A percentile compares a stretch with the other conserved stretches of the same genome.
Evolutionary conservation across 202 grass and related monocot genomes (phyloP).

Genomic region (Schoenoplectus tabernaemontani): DNA sequence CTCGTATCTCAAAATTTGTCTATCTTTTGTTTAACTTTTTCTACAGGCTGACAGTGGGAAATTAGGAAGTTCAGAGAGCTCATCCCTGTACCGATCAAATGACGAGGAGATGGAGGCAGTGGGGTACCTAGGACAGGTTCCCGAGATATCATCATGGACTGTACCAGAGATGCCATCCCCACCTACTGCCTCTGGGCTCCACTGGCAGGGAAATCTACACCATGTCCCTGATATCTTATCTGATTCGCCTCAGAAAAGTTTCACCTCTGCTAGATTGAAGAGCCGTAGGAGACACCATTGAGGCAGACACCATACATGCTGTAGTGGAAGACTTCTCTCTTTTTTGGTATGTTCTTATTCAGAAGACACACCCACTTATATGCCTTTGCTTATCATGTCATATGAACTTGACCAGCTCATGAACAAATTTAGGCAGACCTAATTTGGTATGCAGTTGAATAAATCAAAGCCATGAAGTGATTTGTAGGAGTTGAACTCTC

Average conservation of each 20-base stretch:
- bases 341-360: constrained; percentile 1
- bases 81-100: constrained; percentile 40
- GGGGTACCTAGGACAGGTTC: constrained; percentile 56
- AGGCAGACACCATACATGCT: background rate
- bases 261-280: constrained; percentile 14
- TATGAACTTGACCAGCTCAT: background rate
- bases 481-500: background rate
- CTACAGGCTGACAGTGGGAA: constrained; percentile 63
- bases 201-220: constrained; percentile 55
- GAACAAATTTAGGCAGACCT: background rate
- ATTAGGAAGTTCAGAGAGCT: constrained; percentile 57
- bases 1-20: background rate
- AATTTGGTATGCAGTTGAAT: background rate
- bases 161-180: constrained; percentile 76
- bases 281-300: constrained; percentile 13
- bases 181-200: constrained; percentile 72
- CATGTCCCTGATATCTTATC: constrained; percentile 12
- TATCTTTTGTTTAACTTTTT: constrained; percentile 6
- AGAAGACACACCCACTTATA: background rate
- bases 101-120: constrained; percentile 36
- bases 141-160: constrained; percentile 54
- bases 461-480: background rate
- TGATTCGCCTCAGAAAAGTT: background rate
- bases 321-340: background rate
- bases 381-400: background rate